These are phyloP conservation scores for Talaromyces albobiverticillius DNA, from an alignment of 2,329 filamentous ascomycete genomes.

Conservation along the genomic window DNA sequence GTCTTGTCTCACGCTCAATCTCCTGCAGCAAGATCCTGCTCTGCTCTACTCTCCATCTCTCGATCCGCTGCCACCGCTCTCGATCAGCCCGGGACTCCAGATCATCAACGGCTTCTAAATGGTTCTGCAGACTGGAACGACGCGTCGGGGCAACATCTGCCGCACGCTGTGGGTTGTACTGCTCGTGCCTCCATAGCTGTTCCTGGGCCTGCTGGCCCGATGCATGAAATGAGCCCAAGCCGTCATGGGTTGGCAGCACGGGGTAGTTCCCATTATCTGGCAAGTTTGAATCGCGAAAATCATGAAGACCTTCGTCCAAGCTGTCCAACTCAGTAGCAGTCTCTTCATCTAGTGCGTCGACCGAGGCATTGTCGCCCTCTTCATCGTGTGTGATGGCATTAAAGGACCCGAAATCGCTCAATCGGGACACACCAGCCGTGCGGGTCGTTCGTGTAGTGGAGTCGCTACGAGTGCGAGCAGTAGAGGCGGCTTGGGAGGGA, in stretches of 20 bases:
- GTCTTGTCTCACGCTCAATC: constrained; percentile 79
- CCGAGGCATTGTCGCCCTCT: constrained; percentile 45
- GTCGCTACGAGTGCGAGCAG: constrained; percentile 65
- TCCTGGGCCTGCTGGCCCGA: constrained; percentile 68
- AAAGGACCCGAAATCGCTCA: constrained; percentile 79
- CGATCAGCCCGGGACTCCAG: constrained; percentile 60
- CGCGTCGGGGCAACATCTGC: constrained; percentile 45
- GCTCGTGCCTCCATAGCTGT: constrained; percentile 84
- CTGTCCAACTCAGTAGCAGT: constrained; percentile 85
- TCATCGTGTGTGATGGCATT: constrained; percentile 56
- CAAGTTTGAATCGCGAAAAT: constrained; percentile 68
- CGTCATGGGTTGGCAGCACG: constrained; percentile 88
- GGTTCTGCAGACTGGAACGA: constrained; percentile 56
- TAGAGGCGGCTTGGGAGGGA: constrained; percentile 61
- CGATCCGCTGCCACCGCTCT: constrained; percentile 79
- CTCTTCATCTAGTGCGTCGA: constrained; percentile 41
- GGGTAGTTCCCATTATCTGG: constrained; percentile 53
- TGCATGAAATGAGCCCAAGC: constrained; percentile 77
- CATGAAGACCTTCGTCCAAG: constrained; percentile 85
- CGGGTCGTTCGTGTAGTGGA: constrained; percentile 62
- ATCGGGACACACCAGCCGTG: constrained; percentile 67
- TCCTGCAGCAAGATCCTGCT: constrained; percentile 81
- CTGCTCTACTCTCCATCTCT: constrained; percentile 89
- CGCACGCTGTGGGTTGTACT: constrained; percentile 70
- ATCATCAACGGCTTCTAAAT: constrained; percentile 55